Conservation (phyloP, 352 stramenopile species). For the Phytophthora pistaciae region DNA sequence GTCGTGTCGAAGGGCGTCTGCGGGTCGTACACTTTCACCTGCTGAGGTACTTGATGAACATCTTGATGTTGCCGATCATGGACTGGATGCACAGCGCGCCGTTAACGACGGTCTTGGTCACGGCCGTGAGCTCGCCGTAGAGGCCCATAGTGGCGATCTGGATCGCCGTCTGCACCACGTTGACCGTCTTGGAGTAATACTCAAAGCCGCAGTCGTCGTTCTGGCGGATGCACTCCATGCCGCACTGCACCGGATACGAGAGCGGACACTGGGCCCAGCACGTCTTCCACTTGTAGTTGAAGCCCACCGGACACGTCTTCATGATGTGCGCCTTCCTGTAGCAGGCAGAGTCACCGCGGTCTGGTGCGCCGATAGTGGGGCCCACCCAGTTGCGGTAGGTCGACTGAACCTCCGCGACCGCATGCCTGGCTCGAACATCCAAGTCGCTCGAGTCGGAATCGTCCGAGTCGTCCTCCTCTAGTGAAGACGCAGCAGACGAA, state of each 20-base stretch:
- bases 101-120: conserved; percentile 12
- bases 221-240: conserved; percentile 59
- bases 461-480: background rate
- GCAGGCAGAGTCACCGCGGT: conserved; percentile 29
- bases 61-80: conserved; percentile 36
- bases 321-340: conserved; percentile 40
- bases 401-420: conserved; percentile 29
- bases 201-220: conserved; percentile 39
- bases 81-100: conserved; percentile 24
- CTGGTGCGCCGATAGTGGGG: conserved; percentile 30
- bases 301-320: conserved; percentile 36
- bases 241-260: conserved; percentile 56
- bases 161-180: conserved; percentile 39
- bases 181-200: conserved; percentile 44
- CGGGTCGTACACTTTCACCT: conserved; percentile 21
- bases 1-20: conserved; percentile 16
- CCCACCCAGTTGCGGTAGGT: conserved; percentile 41
- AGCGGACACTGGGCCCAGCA: conserved; percentile 64
- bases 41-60: conserved; percentile 26
- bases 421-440: background rate
- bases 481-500: background rate
- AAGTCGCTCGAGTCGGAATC: background rate
- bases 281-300: conserved; percentile 43
- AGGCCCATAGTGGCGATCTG: conserved; percentile 39
- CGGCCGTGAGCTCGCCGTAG: conserved; percentile 33